Conservation (phyloP, 768 basidiomycete genomes). For the Stropharia rugosoannulata region DNA sequence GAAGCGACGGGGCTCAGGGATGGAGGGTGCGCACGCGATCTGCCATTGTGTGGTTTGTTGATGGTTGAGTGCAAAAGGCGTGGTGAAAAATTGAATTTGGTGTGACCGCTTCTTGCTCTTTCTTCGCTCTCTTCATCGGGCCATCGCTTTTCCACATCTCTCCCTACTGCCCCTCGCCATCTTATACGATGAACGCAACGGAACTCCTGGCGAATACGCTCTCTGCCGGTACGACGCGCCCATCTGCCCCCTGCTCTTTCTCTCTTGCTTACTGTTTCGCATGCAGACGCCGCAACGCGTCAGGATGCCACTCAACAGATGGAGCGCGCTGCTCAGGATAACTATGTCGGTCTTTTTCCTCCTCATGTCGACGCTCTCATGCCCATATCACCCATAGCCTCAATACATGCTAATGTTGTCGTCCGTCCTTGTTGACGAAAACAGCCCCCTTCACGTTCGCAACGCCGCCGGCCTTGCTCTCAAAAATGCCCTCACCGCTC, state of each 20-base stretch:
- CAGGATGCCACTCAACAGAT: slow-evolving; percentile 89
- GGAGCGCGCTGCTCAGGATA: slow-evolving; percentile 81
- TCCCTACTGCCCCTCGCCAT: neutral
- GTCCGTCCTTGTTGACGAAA: slow-evolving; percentile 79
- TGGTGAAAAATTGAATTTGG: slow-evolving; percentile 19
- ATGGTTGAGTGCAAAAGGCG: slow-evolving; percentile 15
- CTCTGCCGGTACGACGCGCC: slow-evolving; percentile 68
- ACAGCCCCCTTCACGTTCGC: slow-evolving; percentile 67
- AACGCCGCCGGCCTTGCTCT: slow-evolving; percentile 96
- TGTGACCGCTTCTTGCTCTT: slow-evolving; percentile 17
- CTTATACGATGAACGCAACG: slow-evolving; percentile 78
- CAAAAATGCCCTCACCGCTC: slow-evolving; percentile 91
- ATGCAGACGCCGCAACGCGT: slow-evolving; percentile 83
- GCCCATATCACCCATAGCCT: slow-evolving; percentile 51
- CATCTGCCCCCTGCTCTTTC: slow-evolving; percentile 27
- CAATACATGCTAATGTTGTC: slow-evolving; percentile 93
- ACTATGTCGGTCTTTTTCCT: slow-evolving; percentile 67
- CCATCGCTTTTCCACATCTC: slow-evolving; percentile 2
- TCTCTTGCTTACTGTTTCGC: slow-evolving; percentile 18
- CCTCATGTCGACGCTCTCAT: slow-evolving; percentile 10
- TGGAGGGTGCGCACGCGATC: slow-evolving; percentile 52
- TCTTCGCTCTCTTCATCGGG: slow-evolving; percentile 16
- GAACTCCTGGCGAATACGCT: slow-evolving; percentile 92
- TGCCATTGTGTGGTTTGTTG: slow-evolving; percentile 40
- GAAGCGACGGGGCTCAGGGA: slow-evolving; percentile 19